Evolutionary conservation across 2,329 filamentous ascomycete genomes (phyloP), one percentile per base, ranked within the genome.

Genomic region (Triangularia setosa): DNA sequence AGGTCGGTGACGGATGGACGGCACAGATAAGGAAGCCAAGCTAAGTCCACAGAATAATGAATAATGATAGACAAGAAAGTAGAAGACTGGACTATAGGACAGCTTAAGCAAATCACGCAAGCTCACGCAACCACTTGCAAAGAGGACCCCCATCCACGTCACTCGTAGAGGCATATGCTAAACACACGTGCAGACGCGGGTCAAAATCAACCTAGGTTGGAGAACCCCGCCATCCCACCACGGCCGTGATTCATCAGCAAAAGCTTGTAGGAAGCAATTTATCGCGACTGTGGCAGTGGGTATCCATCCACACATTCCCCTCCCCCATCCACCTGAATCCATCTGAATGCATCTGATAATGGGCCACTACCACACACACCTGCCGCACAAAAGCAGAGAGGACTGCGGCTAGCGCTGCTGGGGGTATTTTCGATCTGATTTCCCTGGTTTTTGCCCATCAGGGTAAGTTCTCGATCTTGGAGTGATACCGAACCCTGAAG

Each of bases 161-260:
- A 52, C 57, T 14, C 33, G 2, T 40, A 40, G 30, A 59, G 25
- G 35, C 57, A 59, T 40, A n/a, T 59, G 57, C 57, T 59, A 48
- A 59, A 59, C 21, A 33, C 57, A 30, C 35, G 57, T 21, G 35
- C 16, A 14, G 23, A 58, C 56, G 56, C 56, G 56, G 56, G 27
- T 28, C 25, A 40, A 35, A 27, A 23, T 30, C 56, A 58, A 30
- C 18, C 12, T 6, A 30, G 18, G 48, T 30, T 30, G 56, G n/a
- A 23, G 27, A 40, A 44, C 56, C 56, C 56, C 56, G 56, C 33
- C 33, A 59, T 59, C 30, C 55, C 24, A 30, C 27, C n/a, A 59
- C 25, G 55, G 6, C 55, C 35, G 24, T 59, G 57, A 52, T 59
- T 59, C 57, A 59, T 59, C 57, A 59, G 57, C 57, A 58, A 58